Base-by-base conservation (phyloP, 164 flowering plant genomes). In the Magnolia sinica region DNA sequence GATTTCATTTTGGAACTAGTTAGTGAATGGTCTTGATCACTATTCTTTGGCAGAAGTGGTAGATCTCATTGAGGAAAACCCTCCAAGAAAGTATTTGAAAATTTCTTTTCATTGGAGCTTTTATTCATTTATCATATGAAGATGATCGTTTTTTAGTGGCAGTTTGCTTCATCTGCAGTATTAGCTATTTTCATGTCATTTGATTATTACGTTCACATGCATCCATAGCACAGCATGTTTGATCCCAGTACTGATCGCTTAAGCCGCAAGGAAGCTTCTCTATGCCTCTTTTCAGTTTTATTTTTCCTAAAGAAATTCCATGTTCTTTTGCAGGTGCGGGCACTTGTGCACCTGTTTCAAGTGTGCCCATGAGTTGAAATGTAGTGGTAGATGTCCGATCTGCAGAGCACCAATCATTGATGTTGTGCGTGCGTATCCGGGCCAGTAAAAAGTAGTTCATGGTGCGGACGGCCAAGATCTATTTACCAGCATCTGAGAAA, bases 311-410 rank as follows among this genome's bases (percentile, higher is more conserved):
- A 14, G 10, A 24, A 29, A 24, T 49, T 20, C 16, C 37, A 61
- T 45, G 7, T 73, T 78, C 27, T 13, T 55, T 59, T 78, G 75
- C 89, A 92, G 98, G 82, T 93, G 97, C 77, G 98, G 98, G 68
- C 98, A 95, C 85, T 91, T 95, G 98, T 95, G 98, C 82, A 88
- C 97, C 20, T 95, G 98, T 80, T 87, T 89, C 78, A 87, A 86
- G 71, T 95, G 98, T 79, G 97, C 92, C 1, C 86, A 91, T 50
- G 97, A 93, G 77, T 76, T 95, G 91, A 95, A 87, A 76, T 86
- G 89, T 51, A 85, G 87, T 67, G 89, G 95, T 37, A 90, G 78
- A 77, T 93, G 98, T 74, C 98, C 98, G 1, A 85, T 93, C 63
- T 93, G 98, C 64, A 83, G 86, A 75, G 90, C 93, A 77, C 87